Evolutionary conservation across 2,329 filamentous ascomycete genomes (phyloP), one percentile per base, ranked within the genome.

Genomic region (Aschersonia sp.): DNA sequence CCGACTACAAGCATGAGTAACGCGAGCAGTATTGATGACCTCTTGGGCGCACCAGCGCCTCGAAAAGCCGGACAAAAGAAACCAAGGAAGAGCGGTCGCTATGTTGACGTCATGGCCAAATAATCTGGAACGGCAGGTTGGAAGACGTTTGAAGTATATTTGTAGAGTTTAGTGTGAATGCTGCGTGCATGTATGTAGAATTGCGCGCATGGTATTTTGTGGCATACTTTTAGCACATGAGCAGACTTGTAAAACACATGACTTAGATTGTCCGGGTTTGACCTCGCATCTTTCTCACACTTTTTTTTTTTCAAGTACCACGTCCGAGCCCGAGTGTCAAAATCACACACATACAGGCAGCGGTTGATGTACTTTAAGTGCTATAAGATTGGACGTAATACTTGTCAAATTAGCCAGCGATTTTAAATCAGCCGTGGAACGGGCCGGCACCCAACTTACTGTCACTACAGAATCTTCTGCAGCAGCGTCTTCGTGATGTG

Each of bases 31-130:
- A 94, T 98, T 59, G 92, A 98, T 57, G 92, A 98, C 62, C 69
- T 98, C 52, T 70, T 98, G 29, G 86, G 86, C 5, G 81, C 84
- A 5, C 78, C 84, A 4, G 77, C 73, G 32, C 76, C 84, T 14
- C 76, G 85, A 53, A 89, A 84, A 56, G 69, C 72, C 5, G 73
- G 73, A 1, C 67, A 59, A 53, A 84, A 79, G 62, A 87, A 84
- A 63, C 71, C 77, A 57, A 87, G 87, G 70, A 95, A 88, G 72
- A 80, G 83, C 29, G 83, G 87, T 32, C 73, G 89, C 31, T 98
- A 98, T 70, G 82, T 98, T 32, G 92, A 98, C 73, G 87, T 98
- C 50, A 95, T 97, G 88, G 84, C 84, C 8, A 82, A 86, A 58
- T 75, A 66, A 43, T 12, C 12, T 40, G 45, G 4, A 12, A 12